These are phyloP conservation scores for Carex cristatella DNA, from an alignment of 176 grass and related monocot species.

Conservation along the genomic window DNA sequence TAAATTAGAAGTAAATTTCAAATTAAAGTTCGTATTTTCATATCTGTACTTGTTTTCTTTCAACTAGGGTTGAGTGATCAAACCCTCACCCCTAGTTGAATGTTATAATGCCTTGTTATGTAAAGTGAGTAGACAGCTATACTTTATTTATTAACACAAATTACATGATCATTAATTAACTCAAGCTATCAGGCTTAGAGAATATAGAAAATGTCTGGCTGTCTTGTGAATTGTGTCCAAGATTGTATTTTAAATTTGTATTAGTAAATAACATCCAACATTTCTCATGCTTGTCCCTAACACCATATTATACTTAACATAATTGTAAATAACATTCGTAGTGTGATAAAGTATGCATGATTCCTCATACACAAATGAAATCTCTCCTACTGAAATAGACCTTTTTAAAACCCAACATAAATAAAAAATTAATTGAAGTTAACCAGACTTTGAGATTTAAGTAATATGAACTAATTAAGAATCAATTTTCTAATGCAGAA, in stretches of 20 bases:
- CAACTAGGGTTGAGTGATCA: background rate
- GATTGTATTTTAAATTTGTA: background rate
- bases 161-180: background rate
- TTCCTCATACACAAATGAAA: background rate
- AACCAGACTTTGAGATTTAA: background rate
- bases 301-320: background rate
- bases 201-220: background rate
- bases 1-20: constrained; percentile 4
- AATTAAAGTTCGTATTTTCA: background rate
- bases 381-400: background rate
- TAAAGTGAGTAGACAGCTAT: background rate
- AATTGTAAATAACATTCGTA: background rate
- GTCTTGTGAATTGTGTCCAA: background rate
- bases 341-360: background rate
- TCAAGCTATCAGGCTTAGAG: background rate
- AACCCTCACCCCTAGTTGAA: background rate
- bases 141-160: background rate
- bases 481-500: background rate
- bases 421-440: background rate
- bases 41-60: background rate
- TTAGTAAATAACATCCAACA: constrained; percentile 2
- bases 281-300: background rate
- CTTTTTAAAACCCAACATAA: background rate
- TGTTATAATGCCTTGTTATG: background rate
- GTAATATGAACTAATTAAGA: background rate